Evolutionary conservation across 2,329 filamentous ascomycete species (phyloP).

Genomic region (Trichoderma gracile): DNA sequence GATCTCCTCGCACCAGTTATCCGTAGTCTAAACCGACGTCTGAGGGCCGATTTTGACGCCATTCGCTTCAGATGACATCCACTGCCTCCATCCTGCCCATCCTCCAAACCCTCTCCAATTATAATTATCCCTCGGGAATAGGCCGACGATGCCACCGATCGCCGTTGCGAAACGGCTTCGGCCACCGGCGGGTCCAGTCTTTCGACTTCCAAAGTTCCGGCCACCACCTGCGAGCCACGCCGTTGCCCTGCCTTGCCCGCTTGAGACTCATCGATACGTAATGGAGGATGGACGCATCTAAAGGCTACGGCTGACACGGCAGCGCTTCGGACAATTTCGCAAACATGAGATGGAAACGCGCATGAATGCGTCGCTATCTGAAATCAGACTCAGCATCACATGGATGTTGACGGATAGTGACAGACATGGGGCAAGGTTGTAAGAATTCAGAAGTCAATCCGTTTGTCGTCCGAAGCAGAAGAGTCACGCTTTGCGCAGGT

Average conservation of each 20-base stretch:
- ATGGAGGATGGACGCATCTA: background rate
- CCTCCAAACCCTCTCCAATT: background rate
- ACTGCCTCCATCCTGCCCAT: background rate
- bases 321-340: too few relatives aligned
- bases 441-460: too few relatives aligned
- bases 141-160: constrained; percentile 15
- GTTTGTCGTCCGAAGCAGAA: too few relatives aligned
- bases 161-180: background rate
- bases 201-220: constrained; percentile 1
- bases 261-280: background rate
- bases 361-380: too few relatives aligned
- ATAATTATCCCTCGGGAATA: too few relatives aligned
- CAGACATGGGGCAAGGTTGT: too few relatives aligned
- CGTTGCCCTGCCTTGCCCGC: background rate
- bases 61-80: background rate
- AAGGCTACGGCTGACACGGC: constrained; percentile 4
- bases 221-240: constrained; percentile 2
- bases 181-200: background rate
- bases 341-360: too few relatives aligned
- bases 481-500: too few relatives aligned
- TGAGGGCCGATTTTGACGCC: background rate
- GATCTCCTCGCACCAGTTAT: background rate
- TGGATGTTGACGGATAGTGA: too few relatives aligned
- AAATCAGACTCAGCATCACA: too few relatives aligned
- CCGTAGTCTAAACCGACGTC: constrained; percentile 1